Evolutionary conservation across 352 stramenopile species (phyloP), one percentile per base, ranked within the genome.

Genomic region (Pythium coloratum): DNA sequence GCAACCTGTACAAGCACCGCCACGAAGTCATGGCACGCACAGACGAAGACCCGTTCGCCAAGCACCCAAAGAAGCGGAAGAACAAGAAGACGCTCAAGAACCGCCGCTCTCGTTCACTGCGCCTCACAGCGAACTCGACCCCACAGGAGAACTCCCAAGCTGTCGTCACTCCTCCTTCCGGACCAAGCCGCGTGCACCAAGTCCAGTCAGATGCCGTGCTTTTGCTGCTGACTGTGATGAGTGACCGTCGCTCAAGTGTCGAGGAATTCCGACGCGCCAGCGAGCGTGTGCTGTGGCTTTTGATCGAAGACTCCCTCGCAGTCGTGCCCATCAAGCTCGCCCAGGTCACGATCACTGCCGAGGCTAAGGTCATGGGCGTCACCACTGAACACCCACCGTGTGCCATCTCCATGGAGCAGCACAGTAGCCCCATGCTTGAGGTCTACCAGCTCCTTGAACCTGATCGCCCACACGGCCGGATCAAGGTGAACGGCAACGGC

Each of bases 1-100:
- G 79, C 62, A 89, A 89, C 59, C 62, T 84, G 26, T 77, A 82
- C 69, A 89, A 89, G 67, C 78, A 89, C 55, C 67, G 81, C 3
- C 69, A 82, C 20, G 70, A 76, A 26, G 78, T 88, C 0, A 40
- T 90, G 58, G 77, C 74, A 1, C 68, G 77, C 7, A 66, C 75
- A 44, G 61, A 81, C 67, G 65, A 77, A 34, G 82, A 89, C 63
- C 80, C 80, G 6, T 50, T 86, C 38, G 76, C 80, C 10, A 88
- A 87, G 63, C 76, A 87, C 59, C 77, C 81, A 0, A 88, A 87
- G 69, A 85, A 86, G 50, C 49, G 62, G 30, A 74, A 70, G 46
- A 67, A 66, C 57, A 70, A 70, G 24, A 75, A 70, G 50, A 58
- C 56, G 0, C 53, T 70, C 16, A 63, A 58, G 49, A 69, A n/a